These are phyloP conservation scores for Microbotryum violaceum DNA, from an alignment of 1,284 basidiomycete species.

Conservation along the genomic window DNA sequence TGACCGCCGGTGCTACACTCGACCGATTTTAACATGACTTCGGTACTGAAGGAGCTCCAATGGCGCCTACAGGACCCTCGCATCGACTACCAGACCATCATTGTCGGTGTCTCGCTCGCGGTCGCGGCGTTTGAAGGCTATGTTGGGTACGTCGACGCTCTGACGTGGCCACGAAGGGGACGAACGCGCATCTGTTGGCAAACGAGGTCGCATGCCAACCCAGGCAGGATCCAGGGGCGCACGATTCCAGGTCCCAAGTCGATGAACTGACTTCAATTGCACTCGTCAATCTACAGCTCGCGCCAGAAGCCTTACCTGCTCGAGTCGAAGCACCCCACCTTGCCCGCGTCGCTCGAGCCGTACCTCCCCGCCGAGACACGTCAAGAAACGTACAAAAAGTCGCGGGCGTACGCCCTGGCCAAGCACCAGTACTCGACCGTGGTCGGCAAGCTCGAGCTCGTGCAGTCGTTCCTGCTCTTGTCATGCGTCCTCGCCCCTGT, in stretches of 20 bases:
- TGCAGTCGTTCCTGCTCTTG: conserved; percentile 61
- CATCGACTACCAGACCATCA: conserved; percentile 18
- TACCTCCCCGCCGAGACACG: conserved; percentile 25
- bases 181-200: background rate
- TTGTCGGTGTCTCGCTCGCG: conserved; percentile 3
- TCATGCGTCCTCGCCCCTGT: conserved; percentile 16
- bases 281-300: background rate
- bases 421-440: conserved; percentile 79
- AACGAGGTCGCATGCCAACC: background rate
- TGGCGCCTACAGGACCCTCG: conserved; percentile 7
- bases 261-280: too few species aligned
- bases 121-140: conserved; percentile 18
- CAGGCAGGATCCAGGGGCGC: too few species aligned
- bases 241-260: too few species aligned
- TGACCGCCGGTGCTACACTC: too few species aligned
- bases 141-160: conserved; percentile 12
- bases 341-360: conserved; percentile 25
- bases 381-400: conserved; percentile 49
- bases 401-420: conserved; percentile 82
- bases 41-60: conserved; percentile 5
- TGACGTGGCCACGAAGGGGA: too few species aligned
- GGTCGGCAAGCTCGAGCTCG: conserved; percentile 61
- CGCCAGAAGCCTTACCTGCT: conserved; percentile 25
- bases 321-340: conserved; percentile 11
- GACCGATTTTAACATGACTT: conserved; percentile 3